Evolutionary conservation across 345 rosid species (phyloP), one percentile per base, ranked within the genome.

Genomic region (Ricinus communis): DNA sequence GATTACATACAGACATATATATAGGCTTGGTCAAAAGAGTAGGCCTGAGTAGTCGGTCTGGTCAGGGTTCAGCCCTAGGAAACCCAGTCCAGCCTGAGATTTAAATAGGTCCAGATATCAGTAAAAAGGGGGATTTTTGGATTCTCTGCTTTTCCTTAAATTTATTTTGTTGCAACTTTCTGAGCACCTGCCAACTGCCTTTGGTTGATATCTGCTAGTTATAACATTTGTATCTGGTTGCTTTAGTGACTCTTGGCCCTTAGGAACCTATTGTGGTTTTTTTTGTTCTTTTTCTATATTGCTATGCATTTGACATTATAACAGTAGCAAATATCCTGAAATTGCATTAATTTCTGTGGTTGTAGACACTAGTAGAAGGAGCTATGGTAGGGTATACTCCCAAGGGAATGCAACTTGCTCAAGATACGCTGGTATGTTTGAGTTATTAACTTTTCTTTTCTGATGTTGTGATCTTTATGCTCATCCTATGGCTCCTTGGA

Each of bases 321-420:
- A 21, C 51, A 30, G 7, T n/a, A n/a, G n/a, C n/a, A n/a, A n/a
- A n/a, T n/a, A n/a, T 9, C 57, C 24, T n/a, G 55, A 62, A 68
- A 58, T 56, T 43, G 28, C 19, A 60, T 41, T 47, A 40, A 71
- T 43, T 79, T 73, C 59, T 66, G 74, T 71, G 70, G 64, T 53
- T 79, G 76, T 82, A 92, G 99, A 85, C 96, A 13, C 84, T 92
- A 27, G 68, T 82, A 58, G 98, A 89, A 54, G 99, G 98, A 77
- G 98, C 97, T 61, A 95, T 95, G 98, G 51, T 79, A 43, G 94
- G 91, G 14, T 76, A 92, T 79, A 87, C 98, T 40, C 82, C 91
- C 46, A 83, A 75, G 73, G 99, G 99, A 74, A 95, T 92, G 97
- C 83, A 95, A 81, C 77, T 95, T 65, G 99, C 98, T 76, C 89